Evolutionary conservation across 306 rosid species (phyloP).

Genomic region (Corylus heterophylla): DNA sequence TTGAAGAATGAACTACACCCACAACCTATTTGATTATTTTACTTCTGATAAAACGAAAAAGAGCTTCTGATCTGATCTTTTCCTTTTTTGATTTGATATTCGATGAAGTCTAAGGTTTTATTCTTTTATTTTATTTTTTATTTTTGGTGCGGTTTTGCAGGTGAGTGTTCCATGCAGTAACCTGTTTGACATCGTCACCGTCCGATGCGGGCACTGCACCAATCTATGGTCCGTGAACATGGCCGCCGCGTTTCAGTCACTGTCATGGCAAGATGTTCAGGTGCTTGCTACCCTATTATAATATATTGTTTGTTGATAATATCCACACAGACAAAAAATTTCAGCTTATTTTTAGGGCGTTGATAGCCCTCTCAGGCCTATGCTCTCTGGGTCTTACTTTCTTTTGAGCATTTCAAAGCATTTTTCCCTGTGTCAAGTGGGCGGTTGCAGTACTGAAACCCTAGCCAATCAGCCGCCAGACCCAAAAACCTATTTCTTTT

Average conservation of each 20-base stretch:
- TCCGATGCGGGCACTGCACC: slow-evolving; percentile 99
- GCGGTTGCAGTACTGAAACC: slow-evolving; percentile 41
- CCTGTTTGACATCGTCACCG: slow-evolving; percentile 91
- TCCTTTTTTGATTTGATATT: not conserved
- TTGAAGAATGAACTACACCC: too few relatives aligned
- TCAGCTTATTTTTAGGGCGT: slow-evolving; percentile 42
- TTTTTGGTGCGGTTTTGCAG: slow-evolving; percentile 36
- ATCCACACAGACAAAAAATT: not conserved
- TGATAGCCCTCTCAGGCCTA: slow-evolving; percentile 30
- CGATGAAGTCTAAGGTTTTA: not conserved
- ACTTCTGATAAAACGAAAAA: not conserved
- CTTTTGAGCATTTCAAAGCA: slow-evolving; percentile 45
- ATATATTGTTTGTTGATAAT: not conserved
- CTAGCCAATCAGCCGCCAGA: slow-evolving; percentile 76
- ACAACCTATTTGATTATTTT: not conserved
- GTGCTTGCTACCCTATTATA: slow-evolving; percentile 26
- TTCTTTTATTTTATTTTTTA: not conserved
- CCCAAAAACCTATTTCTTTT: slow-evolving; percentile 19
- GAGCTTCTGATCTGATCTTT: not conserved
- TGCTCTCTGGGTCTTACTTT: slow-evolving; percentile 31
- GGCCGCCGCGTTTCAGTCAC: slow-evolving; percentile 96
- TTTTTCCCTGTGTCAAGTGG: slow-evolving; percentile 14
- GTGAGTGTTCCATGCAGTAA: slow-evolving; percentile 99
- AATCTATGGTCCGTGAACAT: slow-evolving; percentile 99
- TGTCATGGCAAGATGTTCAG: slow-evolving; percentile 92